These are phyloP conservation scores for Chrysoporthe puriensis DNA, from an alignment of 2,329 filamentous ascomycete genomes.

Conservation along the genomic window DNA sequence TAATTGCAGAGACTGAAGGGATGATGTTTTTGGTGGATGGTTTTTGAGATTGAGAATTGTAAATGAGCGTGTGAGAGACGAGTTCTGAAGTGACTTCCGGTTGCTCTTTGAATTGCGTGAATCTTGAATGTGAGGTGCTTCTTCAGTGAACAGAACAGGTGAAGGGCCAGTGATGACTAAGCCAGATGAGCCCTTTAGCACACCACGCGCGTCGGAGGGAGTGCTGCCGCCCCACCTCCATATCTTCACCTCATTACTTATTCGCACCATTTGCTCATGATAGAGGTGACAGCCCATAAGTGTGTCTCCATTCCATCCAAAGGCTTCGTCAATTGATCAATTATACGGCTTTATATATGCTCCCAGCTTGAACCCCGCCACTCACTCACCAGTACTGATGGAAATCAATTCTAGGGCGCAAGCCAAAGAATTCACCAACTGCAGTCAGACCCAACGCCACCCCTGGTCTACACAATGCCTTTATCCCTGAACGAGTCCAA, in stretches of 20 bases:
- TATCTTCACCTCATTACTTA: not conserved
- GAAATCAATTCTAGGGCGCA: no score
- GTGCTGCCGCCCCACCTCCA: not conserved
- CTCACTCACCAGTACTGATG: no score
- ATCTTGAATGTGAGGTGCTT: not conserved
- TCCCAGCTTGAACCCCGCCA: no score
- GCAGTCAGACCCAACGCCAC: no score
- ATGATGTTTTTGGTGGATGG: not conserved
- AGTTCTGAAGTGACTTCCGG: not conserved
- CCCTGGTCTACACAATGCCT: no score
- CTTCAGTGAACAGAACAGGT: slow-evolving; percentile 1
- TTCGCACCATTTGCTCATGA: no score
- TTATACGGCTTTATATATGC: no score
- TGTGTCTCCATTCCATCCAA: no score
- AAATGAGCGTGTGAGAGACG: slow-evolving; percentile 3
- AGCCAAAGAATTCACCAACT: no score
- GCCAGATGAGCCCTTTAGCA: not conserved
- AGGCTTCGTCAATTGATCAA: no score
- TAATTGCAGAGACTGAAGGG: not conserved
- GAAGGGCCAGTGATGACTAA: not conserved
- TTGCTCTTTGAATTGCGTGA: not conserved
- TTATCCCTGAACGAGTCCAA: no score
- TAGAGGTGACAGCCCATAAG: no score
- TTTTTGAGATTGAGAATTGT: not conserved
- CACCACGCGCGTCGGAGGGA: not conserved